phyloP scores from a whole-genome alignment of 208 protist species.

The Leishmania martiniquensis region DNA sequence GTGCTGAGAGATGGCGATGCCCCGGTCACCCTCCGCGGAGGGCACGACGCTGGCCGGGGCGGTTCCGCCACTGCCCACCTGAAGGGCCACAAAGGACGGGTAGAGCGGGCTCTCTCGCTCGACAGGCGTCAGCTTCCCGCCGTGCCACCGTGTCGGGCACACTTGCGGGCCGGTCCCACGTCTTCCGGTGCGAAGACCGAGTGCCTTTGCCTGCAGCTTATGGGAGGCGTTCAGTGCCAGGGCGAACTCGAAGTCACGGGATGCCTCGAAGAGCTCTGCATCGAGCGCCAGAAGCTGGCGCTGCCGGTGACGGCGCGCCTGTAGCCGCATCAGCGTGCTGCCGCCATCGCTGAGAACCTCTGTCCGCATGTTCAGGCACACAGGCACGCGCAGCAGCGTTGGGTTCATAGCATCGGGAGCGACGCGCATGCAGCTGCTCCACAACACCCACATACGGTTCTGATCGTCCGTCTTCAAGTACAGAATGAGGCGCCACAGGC shows the following conservation, averaged over 20 bases:
- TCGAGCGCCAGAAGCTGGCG: slow-evolving; percentile 79
- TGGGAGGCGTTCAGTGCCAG: slow-evolving; percentile 69
- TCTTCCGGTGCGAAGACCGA: slow-evolving; percentile 40
- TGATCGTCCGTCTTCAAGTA: slow-evolving; percentile 86
- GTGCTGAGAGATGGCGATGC: neutral
- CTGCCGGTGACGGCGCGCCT: slow-evolving; percentile 50
- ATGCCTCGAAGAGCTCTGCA: slow-evolving; percentile 73
- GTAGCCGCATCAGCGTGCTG: slow-evolving; percentile 51
- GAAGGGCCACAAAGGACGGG: slow-evolving; percentile 42
- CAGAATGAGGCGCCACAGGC: slow-evolving; percentile 79
- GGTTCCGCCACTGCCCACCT: slow-evolving; percentile 26
- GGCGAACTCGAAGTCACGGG: slow-evolving; percentile 80
- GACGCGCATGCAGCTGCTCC: slow-evolving; percentile 81
- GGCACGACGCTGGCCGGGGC: slow-evolving; percentile 14
- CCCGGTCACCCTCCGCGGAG: neutral
- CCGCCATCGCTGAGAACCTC: slow-evolving; percentile 76
- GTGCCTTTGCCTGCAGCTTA: slow-evolving; percentile 60
- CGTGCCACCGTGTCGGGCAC: slow-evolving; percentile 22
- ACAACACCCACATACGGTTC: slow-evolving; percentile 79
- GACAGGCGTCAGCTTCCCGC: slow-evolving; percentile 19
- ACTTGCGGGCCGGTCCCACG: slow-evolving; percentile 10
- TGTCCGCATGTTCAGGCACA: slow-evolving; percentile 63
- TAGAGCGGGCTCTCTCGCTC: slow-evolving; percentile 55
- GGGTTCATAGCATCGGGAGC: slow-evolving; percentile 77
- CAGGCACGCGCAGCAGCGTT: slow-evolving; percentile 65